Base-by-base conservation (phyloP, 306 rosid genomes). In the Hippophae gyantsensis region DNA sequence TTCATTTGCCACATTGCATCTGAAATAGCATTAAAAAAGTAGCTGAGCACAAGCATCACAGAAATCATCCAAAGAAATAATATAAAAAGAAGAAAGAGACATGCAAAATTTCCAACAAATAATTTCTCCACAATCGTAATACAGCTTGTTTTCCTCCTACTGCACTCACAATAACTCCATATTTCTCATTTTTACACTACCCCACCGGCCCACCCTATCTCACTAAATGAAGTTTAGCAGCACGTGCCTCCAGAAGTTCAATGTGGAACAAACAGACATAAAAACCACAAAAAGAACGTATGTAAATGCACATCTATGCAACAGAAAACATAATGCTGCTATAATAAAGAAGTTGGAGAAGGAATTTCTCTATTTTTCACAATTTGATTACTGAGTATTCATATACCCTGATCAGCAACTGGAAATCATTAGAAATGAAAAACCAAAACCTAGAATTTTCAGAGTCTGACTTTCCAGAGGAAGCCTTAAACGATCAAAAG, bases 1-100 rank as follows among this genome's bases (percentile, higher is more conserved):
- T 76, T 87, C 90, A 90, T 81, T 76, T 65, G 98, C 98, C 98
- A 90, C 80, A 87, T 69, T 74, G 87, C 96, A 79, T 87, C 98
- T 90, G 84, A 61, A 78, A 78, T 40, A 72, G 49, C 77, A 74
- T 38, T 65, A 60, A 44, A 60, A 41, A 32, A 43, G 65, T 61
- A 53, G 58, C 70, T 61, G 62, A 40, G 14, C 25, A 62, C 70
- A 71, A 13, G 57, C 44, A 59, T 47, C 43, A 57, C 43, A 53
- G 53, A 32, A 55, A 74, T 45, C 66, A 48, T 14, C 8, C 8
- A 13, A 48, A 8, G 41, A 40, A 54, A 47, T 32, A 32, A 32
- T 32, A 4, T 32, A 2, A 32, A 32, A 32, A 72, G 62, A 44
- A 47, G 13, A n/a, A 68, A 64, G 13, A 14, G 63, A n/a, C 26